These are phyloP conservation scores for Entamoeba histolytica DNA, from an alignment of 208 protist species.

Conservation along the genomic window DNA sequence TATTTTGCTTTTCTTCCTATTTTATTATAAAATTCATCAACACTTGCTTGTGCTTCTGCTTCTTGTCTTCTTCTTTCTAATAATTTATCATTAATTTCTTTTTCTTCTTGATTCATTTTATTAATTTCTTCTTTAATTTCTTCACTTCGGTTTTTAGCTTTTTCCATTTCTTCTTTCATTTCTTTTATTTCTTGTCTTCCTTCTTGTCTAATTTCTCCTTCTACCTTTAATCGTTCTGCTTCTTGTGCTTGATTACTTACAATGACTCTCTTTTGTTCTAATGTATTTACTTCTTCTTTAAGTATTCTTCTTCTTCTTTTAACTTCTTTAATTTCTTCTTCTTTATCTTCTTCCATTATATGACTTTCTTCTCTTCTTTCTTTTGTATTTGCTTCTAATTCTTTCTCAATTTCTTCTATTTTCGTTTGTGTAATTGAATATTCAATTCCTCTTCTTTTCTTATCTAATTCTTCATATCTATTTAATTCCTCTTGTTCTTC, in stretches of 20 bases:
- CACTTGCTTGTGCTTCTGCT: constrained; percentile 28
- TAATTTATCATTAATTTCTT: background rate
- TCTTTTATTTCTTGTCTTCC: constrained; percentile 12
- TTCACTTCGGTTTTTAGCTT: constrained; percentile 45
- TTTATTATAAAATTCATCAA: constrained; percentile 57
- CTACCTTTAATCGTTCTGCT: background rate
- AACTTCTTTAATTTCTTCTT: background rate
- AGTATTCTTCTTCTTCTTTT: background rate
- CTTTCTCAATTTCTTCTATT: constrained; percentile 24
- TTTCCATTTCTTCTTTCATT: constrained; percentile 46
- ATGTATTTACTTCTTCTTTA: background rate
- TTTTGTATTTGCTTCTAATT: constrained; percentile 14
- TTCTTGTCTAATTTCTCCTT: background rate
- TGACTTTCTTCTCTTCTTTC: background rate
- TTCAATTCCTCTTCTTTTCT: constrained; percentile 53
- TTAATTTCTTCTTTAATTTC: constrained; percentile 28
- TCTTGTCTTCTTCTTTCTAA: constrained; percentile 10
- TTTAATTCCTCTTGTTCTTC: constrained; percentile 69
- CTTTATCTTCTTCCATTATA: background rate
- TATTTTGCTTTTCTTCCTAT: constrained; percentile 61
- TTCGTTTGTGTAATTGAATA: constrained; percentile 57
- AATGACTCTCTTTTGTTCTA: background rate
- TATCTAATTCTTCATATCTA: constrained; percentile 61
- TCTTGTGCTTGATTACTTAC: background rate
- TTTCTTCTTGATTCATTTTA: background rate